Percentiles rank a stretch among this genome's conserved stretches.
Evolutionary conservation across 2,329 filamentous ascomycete genomes (phyloP).

Genomic region (Alternaria burnsii): DNA sequence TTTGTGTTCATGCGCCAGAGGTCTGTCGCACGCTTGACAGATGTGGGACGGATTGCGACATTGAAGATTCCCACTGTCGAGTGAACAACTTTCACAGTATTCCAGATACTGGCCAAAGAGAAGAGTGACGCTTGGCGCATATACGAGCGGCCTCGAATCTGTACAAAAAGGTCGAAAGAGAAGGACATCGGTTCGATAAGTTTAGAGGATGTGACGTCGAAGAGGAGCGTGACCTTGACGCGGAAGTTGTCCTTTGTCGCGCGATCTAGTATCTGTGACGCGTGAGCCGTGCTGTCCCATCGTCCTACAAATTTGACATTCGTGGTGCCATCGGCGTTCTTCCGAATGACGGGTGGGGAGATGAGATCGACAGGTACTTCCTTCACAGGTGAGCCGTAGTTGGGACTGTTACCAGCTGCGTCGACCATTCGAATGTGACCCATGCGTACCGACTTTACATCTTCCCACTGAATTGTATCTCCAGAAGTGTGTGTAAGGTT

Average conservation of each 20-base stretch:
- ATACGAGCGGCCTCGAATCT: conserved; percentile 84
- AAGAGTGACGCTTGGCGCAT: conserved; percentile 84
- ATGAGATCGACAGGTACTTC: conserved; percentile 81
- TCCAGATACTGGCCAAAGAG: conserved; percentile 85
- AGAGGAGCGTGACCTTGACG: conserved; percentile 85
- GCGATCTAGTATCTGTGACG: conserved; percentile 90
- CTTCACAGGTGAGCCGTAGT: conserved; percentile 73
- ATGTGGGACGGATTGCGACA: conserved; percentile 82
- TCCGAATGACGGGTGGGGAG: conserved; percentile 78
- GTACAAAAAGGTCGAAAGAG: conserved; percentile 78
- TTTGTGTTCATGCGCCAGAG: conserved; percentile 96
- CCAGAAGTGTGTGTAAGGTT: conserved; percentile 92
- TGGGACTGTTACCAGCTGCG: conserved; percentile 82
- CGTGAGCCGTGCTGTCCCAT: conserved; percentile 95
- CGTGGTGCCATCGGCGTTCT: conserved; percentile 88
- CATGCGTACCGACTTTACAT: conserved; percentile 78
- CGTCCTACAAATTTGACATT: conserved; percentile 88
- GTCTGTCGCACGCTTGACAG: conserved; percentile 90
- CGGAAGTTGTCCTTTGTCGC: conserved; percentile 92
- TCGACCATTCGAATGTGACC: conserved; percentile 86
- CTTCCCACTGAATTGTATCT: conserved; percentile 86
- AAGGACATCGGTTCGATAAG: conserved; percentile 91
- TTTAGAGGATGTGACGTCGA: conserved; percentile 85
- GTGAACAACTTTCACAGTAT: conserved; percentile 83
- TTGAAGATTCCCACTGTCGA: conserved; percentile 89